These are phyloP conservation scores for Ophiostoma ulmi DNA, from an alignment of 2,329 filamentous ascomycete species.

Conservation along the genomic window DNA sequence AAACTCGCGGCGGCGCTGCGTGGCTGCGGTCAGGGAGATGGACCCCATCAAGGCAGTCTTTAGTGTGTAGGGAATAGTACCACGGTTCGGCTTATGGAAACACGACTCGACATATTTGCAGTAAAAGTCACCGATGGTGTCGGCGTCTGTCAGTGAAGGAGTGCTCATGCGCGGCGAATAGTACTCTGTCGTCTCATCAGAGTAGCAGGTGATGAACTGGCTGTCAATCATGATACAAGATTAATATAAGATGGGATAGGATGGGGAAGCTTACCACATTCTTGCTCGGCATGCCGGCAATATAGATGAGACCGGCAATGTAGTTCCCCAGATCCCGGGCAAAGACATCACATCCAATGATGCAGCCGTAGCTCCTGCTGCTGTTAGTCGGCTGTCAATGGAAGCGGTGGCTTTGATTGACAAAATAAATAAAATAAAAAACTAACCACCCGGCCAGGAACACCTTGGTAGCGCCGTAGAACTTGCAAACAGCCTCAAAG, in stretches of 20 bases:
- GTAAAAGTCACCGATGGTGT: background rate
- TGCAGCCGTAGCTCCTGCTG: slow-evolving; percentile 22
- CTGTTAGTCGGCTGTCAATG: background rate
- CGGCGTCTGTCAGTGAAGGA: background rate
- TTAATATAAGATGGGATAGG: too few relatives aligned
- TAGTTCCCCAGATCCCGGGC: slow-evolving; percentile 8
- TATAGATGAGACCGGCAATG: slow-evolving; percentile 18
- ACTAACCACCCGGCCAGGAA: slow-evolving; percentile 21
- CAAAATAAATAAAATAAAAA: background rate
- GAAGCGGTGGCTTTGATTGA: background rate
- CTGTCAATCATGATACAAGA: background rate
- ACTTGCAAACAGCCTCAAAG: slow-evolving; percentile 23
- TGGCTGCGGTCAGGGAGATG: slow-evolving; percentile 1
- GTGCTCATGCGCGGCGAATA: slow-evolving; percentile 5
- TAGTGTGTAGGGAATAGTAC: slow-evolving; percentile 18
- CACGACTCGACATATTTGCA: slow-evolving; percentile 17
- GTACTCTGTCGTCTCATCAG: background rate
- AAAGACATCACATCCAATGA: slow-evolving; percentile 18
- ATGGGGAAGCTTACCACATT: background rate
- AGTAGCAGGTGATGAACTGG: slow-evolving; percentile 1
- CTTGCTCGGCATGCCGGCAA: slow-evolving; percentile 18
- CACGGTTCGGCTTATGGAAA: slow-evolving; percentile 20
- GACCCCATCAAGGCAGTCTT: slow-evolving; percentile 16
- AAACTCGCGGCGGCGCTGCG: background rate
- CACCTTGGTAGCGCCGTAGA: slow-evolving; percentile 22